Base-by-base conservation (phyloP, 352 stramenopile genomes). In the Globisporangium apiculatum region DNA sequence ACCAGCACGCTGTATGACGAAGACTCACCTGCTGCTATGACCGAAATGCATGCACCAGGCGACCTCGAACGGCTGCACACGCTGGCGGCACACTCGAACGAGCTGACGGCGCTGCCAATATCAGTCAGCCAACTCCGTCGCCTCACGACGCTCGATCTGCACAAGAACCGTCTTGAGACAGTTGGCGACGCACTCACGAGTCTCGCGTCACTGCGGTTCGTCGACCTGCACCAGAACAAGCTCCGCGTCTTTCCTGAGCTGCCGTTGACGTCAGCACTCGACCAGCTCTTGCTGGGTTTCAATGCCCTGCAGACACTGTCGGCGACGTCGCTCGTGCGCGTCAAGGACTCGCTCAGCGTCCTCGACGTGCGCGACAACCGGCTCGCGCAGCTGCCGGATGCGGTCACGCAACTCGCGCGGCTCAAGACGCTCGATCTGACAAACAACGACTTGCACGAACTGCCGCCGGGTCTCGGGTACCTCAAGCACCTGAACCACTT, bases 291-390 rank as follows among this genome's bases (percentile, higher is more conserved):
- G 48, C 68, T 95, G 4, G 86, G 86, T 1, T 89, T 80, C 51
- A 95, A 95, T 50, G 50, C 60, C 12, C 66, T 95, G 0, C 55
- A 58, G 5, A 50, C 65, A 18, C 71, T 94, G n/a, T 65, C 76
- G 35, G 73, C 76, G 5, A 56, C 63, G 3, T 72, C 73, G 8
- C 62, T 91, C 18, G 18, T 83, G 50, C 62, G 65, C 38, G 79
- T 76, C 14, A 80, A 86, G 58, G 66, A 89, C 18, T 75, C 79
- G 8, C 61, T 95, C 38, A 90, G 79, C 0, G 78, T 94, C 6
- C 46, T 95, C 3, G 83, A 92, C 56, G 47, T 92, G 11, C 74
- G 83, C 53, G 86, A 95, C 49, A 95, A 95, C 64, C 90, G 89
- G 37, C 67, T 95, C 47, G 58, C 74, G 35, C 49, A 40, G 36